phyloP scores from a whole-genome alignment of 345 rosid species.

The Tarenaya hassleriana region DNA sequence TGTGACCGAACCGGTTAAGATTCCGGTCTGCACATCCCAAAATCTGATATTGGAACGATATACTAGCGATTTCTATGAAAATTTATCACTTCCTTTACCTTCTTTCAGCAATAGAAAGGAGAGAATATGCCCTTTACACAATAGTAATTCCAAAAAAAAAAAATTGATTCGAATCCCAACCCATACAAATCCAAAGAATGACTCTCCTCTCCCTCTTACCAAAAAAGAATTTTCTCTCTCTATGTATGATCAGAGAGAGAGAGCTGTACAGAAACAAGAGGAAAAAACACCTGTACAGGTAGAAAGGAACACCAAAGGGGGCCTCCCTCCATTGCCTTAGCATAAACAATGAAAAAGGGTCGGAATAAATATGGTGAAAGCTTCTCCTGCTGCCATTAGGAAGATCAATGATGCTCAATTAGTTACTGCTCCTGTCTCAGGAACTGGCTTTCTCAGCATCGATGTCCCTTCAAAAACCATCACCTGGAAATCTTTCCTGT shows the following conservation, averaged over 20 bases:
- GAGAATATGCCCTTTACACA: too few species aligned
- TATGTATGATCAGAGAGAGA: conserved; percentile 11
- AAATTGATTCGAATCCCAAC: too few species aligned
- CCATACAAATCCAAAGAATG: too few species aligned
- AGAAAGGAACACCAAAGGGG: background rate
- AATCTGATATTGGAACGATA: too few species aligned
- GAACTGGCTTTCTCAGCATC: conserved; percentile 66
- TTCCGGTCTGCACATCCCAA: too few species aligned
- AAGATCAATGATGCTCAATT: background rate
- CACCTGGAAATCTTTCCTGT: conserved; percentile 55
- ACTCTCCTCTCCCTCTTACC: conserved; percentile 12
- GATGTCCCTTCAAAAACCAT: conserved; percentile 81
- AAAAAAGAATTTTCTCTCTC: conserved; percentile 20
- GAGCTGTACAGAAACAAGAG: conserved; percentile 2
- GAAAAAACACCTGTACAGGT: conserved; percentile 20
- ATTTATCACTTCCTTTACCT: too few species aligned
- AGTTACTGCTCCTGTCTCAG: conserved; percentile 29
- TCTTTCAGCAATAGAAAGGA: too few species aligned
- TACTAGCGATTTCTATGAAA: too few species aligned
- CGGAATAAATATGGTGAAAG: too few species aligned
- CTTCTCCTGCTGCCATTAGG: too few species aligned
- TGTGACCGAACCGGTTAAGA: too few species aligned
- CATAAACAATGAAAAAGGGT: background rate
- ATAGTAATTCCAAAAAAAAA: too few species aligned
- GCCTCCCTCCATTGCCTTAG: conserved; percentile 13